A percentile compares a stretch with the other conserved stretches of the same genome.
phyloP scores from a whole-genome alignment of 257 asterid genomes.

The Capsicum baccatum region DNA sequence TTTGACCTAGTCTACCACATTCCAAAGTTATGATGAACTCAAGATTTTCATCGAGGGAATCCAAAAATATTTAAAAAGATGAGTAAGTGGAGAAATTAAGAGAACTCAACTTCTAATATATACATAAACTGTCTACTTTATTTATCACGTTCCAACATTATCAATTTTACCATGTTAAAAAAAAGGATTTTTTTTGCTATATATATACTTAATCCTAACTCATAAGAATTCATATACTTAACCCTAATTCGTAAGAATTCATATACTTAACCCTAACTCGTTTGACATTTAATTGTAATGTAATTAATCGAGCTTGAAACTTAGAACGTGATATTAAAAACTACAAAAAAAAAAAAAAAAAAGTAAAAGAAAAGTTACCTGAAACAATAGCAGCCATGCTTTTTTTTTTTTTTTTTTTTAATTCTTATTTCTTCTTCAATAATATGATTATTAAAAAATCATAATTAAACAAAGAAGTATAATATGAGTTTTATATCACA shows the following conservation, averaged over 20 bases:
- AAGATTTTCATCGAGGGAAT: too few relatives aligned
- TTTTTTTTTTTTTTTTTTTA: neutral
- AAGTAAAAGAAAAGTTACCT: neutral
- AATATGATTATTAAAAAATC: neutral
- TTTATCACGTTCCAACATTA: neutral
- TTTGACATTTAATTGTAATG: neutral
- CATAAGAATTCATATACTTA: neutral
- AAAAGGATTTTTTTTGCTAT: too few relatives aligned
- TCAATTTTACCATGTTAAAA: too few relatives aligned
- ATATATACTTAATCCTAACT: too few relatives aligned
- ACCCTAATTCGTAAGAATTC: neutral
- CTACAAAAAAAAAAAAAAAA: neutral
- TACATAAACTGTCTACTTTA: neutral
- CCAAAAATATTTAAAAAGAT: too few relatives aligned
- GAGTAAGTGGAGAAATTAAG: too few relatives aligned
- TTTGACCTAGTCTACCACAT: too few relatives aligned
- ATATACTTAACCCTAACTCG: neutral
- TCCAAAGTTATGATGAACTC: neutral
- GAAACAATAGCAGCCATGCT: neutral
- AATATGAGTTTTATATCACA: neutral
- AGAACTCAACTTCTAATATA: neutral
- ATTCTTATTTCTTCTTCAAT: neutral
- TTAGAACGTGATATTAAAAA: neutral
- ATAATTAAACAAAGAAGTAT: neutral
- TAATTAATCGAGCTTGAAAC: neutral